A percentile compares a stretch with the other conserved stretches of the same genome.
phyloP scores from a whole-genome alignment of 2,329 filamentous ascomycete genomes.

The Fusarium denticulatum region DNA sequence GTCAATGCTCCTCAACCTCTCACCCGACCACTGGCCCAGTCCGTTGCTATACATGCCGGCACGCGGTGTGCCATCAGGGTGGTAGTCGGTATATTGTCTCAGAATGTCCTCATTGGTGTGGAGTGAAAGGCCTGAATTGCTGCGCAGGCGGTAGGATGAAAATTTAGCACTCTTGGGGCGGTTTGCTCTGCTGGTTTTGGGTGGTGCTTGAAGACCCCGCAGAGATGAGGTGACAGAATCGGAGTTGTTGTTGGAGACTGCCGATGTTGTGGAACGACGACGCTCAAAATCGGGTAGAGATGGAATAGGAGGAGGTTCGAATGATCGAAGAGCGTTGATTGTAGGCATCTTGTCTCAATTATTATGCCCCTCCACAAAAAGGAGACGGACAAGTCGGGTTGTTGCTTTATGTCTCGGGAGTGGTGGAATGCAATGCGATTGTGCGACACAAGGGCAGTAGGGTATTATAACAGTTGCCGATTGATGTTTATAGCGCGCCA shows the following conservation, averaged over 20 bases:
- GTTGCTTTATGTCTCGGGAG: conserved; percentile 9
- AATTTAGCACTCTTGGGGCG: conserved; percentile 46
- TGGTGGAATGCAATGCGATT: background rate
- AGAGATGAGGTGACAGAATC: conserved; percentile 27
- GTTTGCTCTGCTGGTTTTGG: conserved; percentile 32
- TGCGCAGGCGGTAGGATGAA: conserved; percentile 50
- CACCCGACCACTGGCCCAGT: conserved; percentile 25
- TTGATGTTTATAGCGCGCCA: background rate
- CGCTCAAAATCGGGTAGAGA: conserved; percentile 42
- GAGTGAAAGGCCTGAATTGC: conserved; percentile 58
- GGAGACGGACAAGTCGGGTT: background rate
- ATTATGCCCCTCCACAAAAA: background rate
- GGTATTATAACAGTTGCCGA: background rate
- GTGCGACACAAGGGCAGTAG: conserved; percentile 8
- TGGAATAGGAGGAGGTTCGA: conserved; percentile 41
- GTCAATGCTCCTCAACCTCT: conserved; percentile 43
- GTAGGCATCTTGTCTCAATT: conserved; percentile 35
- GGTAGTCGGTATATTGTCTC: conserved; percentile 59
- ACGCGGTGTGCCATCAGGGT: conserved; percentile 51
- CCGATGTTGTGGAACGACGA: conserved; percentile 37
- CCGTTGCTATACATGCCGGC: conserved; percentile 34
- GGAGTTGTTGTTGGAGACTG: conserved; percentile 29
- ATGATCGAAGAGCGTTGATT: conserved; percentile 38
- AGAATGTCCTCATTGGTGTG: conserved; percentile 57
- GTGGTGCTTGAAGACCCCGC: conserved; percentile 36